phyloP scores from a whole-genome alignment of 306 rosid species.

The Prunus mira region DNA sequence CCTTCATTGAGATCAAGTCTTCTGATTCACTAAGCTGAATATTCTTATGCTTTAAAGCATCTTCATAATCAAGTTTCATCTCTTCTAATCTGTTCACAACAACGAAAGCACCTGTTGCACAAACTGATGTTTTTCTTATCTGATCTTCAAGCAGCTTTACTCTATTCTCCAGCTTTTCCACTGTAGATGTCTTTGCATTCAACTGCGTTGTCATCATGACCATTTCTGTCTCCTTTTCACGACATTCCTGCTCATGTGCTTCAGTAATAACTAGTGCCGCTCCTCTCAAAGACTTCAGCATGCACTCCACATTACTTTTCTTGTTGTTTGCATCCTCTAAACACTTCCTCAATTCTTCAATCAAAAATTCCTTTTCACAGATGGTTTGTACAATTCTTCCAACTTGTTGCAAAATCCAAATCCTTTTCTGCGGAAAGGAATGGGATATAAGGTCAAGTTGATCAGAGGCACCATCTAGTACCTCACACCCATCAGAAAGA shows the following conservation, averaged over 20 bases:
- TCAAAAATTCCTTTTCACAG: constrained; percentile 71
- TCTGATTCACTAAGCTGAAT: constrained; percentile 44
- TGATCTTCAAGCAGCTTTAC: constrained; percentile 53
- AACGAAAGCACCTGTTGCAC: constrained; percentile 75
- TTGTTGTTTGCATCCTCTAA: constrained; percentile 88
- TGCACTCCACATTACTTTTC: constrained; percentile 73
- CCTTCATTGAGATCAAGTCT: constrained; percentile 50
- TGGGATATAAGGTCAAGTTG: constrained; percentile 58
- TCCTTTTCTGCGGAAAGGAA: constrained; percentile 81
- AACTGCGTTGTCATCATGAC: constrained; percentile 46
- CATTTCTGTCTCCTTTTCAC: constrained; percentile 60
- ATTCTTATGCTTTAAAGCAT: constrained; percentile 46
- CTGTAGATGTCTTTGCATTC: constrained; percentile 38
- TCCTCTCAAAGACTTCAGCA: constrained; percentile 87
- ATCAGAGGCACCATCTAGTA: constrained; percentile 64
- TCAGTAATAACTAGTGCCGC: constrained; percentile 77
- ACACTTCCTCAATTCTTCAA: constrained; percentile 74
- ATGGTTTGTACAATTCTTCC: constrained; percentile 55
- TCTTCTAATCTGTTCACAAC: constrained; percentile 74
- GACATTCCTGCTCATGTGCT: constrained; percentile 75
- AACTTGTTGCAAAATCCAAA: constrained; percentile 89
- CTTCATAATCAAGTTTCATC: constrained; percentile 42
- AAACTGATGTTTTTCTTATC: constrained; percentile 48
- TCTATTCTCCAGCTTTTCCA: constrained; percentile 44
- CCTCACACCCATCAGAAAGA: constrained; percentile 66